Base-by-base conservation (phyloP, 257 asterid genomes). In the Nicotiana attenuata region DNA sequence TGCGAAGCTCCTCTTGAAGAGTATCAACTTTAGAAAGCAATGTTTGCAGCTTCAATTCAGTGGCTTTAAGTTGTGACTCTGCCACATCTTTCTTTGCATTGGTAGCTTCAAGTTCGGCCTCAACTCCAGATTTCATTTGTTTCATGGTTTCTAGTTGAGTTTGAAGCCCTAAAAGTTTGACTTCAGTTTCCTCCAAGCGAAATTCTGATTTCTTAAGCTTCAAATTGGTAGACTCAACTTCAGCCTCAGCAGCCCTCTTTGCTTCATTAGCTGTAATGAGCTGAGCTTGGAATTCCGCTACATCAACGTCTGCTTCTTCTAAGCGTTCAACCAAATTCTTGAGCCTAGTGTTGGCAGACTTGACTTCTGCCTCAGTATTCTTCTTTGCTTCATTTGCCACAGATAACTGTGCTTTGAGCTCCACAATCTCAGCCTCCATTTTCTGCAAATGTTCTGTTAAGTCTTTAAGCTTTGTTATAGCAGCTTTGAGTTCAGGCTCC, bases 131-230 rank as follows among this genome's bases (percentile, higher is more conserved):
- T 77, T 83, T 87, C 57, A 66, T 89, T 83, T 88, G 88, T 77
- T 83, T 84, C 29, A 83, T 84, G 79, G 31, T 80, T 16, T 81
- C 83, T 81, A 95, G 85, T 85, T 87, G 87, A 76, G 84, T 87
- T 80, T 82, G 88, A 77, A 88, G 82, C 80, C 78, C 87, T 22
- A 31, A 80, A 28, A 84, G n/a, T 59, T 85, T 85, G 57, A 15
- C 83, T 82, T 90, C 92, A 45, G 93, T 88, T 83, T 88, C 92
- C 81, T 88, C 89, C 66, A 91, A 84, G 71, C 84, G 84, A 83
- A 88, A 81, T 16, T 81, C 82, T 71, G 87, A 77, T 81, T 87
- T 85, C 82, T 84, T 55, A 59, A 91, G 90, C 87, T 86, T 84
- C 41, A 24, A 68, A 80, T 88, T 87, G 24, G 90, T 52, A 67